Evolutionary conservation across 441 rosid genomes (phyloP).

Genomic region (Eugenia klotzschiana): DNA sequence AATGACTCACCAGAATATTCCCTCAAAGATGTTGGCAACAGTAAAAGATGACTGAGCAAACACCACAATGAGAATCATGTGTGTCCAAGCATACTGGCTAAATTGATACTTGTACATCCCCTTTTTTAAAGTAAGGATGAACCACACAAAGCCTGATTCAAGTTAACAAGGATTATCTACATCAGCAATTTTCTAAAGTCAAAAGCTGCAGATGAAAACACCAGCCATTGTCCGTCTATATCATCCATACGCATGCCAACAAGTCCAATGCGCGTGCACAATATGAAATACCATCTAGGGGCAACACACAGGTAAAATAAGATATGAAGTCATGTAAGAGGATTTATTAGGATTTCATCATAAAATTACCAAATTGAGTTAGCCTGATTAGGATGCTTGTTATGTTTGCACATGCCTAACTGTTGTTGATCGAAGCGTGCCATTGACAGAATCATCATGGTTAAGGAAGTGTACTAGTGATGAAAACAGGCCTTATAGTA

Average conservation of each 20-base stretch:
- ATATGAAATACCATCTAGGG: neutral
- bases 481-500: neutral
- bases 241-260: neutral
- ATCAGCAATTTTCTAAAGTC: neutral
- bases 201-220: neutral
- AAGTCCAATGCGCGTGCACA: neutral
- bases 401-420: neutral
- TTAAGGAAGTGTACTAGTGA: neutral
- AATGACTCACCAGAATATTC: conserved; percentile 62
- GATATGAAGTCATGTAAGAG: neutral
- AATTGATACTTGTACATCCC: conserved; percentile 92
- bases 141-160: conserved; percentile 74
- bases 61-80: conserved; percentile 79
- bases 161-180: neutral
- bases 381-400: neutral
- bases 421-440: neutral
- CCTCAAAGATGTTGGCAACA: conserved; percentile 87
- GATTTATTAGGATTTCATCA: neutral
- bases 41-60: conserved; percentile 79
- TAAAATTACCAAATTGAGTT: neutral
- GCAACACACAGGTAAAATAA: neutral
- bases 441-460: neutral
- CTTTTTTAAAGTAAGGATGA: conserved; percentile 74
- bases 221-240: neutral
- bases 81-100: conserved; percentile 95